A percentile compares a stretch with the other conserved stretches of the same genome.
These are phyloP conservation scores for Saccharomyces paradoxus DNA, from an alignment of 805 yeast genomes.

Conservation along the genomic window DNA sequence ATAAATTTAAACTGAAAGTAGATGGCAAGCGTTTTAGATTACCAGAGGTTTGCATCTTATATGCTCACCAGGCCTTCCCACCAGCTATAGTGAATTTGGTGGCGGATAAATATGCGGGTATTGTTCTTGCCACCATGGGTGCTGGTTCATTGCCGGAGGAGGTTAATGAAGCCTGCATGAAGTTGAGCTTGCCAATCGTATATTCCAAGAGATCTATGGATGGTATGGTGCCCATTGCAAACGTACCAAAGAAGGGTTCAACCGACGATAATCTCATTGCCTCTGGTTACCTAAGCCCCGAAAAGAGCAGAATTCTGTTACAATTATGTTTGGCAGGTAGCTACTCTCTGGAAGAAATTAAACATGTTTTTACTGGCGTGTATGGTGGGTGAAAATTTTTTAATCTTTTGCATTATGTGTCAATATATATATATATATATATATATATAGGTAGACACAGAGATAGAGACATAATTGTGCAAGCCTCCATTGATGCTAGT, in stretches of 20 bases:
- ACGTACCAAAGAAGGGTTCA: slow-evolving; percentile 28
- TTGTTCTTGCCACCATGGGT: slow-evolving; percentile 63
- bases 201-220: slow-evolving; percentile 63
- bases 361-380: slow-evolving; percentile 40
- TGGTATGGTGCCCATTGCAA: slow-evolving; percentile 57
- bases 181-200: slow-evolving; percentile 43
- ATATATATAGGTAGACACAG: not conserved
- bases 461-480: not conserved
- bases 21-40: slow-evolving; percentile 8
- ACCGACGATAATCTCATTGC: slow-evolving; percentile 41
- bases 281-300: slow-evolving; percentile 60
- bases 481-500: not conserved
- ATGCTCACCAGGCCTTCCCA: slow-evolving; percentile 55
- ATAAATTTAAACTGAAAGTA: slow-evolving; percentile 34
- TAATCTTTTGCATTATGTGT: not conserved
- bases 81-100: slow-evolving; percentile 40
- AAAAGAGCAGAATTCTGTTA: slow-evolving; percentile 49
- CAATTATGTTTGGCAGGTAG: slow-evolving; percentile 46
- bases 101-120: slow-evolving; percentile 42
- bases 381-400: slow-evolving; percentile 38
- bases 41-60: slow-evolving; percentile 44
- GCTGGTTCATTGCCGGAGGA: slow-evolving; percentile 55
- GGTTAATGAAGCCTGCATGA: slow-evolving; percentile 39
- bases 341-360: slow-evolving; percentile 35
- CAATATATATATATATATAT: not conserved